Conservation (phyloP, 2,329 filamentous ascomycete genomes). For the Cladosporium cucumerinum region DNA sequence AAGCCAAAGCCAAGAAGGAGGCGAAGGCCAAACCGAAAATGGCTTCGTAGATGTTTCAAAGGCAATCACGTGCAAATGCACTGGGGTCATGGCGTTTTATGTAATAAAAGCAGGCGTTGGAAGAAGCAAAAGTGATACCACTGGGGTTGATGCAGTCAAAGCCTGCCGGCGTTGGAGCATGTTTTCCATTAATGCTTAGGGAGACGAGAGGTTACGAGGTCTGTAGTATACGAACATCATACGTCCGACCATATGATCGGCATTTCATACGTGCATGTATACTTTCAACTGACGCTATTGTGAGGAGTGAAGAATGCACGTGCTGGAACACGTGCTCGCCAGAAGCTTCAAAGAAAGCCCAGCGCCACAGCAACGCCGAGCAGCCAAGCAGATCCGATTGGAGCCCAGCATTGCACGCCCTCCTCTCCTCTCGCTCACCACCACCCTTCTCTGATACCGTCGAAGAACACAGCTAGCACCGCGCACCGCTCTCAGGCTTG, state of each 20-base stretch:
- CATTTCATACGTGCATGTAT: background rate
- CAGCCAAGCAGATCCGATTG: background rate
- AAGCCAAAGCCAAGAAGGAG: conserved; percentile 92
- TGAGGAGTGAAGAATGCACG: background rate
- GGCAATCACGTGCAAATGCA: background rate
- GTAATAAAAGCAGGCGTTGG: conserved; percentile 6
- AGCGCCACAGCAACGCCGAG: background rate
- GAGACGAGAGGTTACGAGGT: background rate
- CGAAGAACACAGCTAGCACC: background rate
- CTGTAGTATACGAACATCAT: background rate
- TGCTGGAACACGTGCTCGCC: background rate
- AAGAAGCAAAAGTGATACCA: conserved; percentile 16
- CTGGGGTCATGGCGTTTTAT: conserved; percentile 6
- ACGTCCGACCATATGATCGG: background rate
- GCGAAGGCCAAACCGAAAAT: conserved; percentile 73
- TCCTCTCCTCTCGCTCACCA: background rate
- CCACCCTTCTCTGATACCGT: background rate
- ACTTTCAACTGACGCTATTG: background rate
- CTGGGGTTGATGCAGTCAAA: conserved; percentile 4
- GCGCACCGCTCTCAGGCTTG: background rate
- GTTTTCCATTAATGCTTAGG: background rate
- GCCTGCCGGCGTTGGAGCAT: background rate
- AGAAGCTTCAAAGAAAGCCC: background rate
- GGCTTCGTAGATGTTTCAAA: conserved; percentile 26
- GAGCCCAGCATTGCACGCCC: background rate